A percentile compares a stretch with the other conserved stretches of the same genome.
Conservation (phyloP, 768 basidiomycete genomes). For the Gymnopilus dilepis region DNA sequence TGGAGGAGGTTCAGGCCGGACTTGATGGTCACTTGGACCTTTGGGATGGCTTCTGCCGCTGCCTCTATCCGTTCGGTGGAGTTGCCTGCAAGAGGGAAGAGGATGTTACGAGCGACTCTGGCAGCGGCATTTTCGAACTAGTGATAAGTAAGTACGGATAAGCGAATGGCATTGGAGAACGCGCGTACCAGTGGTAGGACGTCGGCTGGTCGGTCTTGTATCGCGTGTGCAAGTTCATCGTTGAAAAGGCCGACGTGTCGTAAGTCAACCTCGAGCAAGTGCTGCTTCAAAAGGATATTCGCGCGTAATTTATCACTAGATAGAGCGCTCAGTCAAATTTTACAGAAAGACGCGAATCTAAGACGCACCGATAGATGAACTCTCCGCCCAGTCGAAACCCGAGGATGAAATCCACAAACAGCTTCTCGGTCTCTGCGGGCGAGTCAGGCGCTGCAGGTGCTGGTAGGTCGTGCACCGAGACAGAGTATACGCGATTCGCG, state of each 20-base stretch:
- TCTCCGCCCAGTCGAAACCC: constrained; percentile 89
- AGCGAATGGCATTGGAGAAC: background rate
- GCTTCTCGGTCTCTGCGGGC: constrained; percentile 80
- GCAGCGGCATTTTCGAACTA: constrained; percentile 96
- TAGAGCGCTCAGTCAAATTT: constrained; percentile 24
- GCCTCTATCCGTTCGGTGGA: constrained; percentile 48
- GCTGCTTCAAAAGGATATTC: constrained; percentile 88
- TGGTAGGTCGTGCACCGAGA: constrained; percentile 74
- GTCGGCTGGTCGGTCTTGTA: constrained; percentile 90
- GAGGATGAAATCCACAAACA: constrained; percentile 84
- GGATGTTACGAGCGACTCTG: constrained; percentile 79
- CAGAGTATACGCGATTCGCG: constrained; percentile 77
- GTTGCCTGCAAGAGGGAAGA: constrained; percentile 76
- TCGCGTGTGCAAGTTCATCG: constrained; percentile 89
- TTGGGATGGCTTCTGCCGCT: constrained; percentile 51
- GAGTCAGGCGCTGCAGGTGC: constrained; percentile 64
- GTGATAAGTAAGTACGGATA: background rate
- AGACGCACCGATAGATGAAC: constrained; percentile 84
- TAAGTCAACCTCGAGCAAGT: constrained; percentile 86
- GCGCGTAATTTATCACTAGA: constrained; percentile 84
- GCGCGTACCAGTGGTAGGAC: constrained; percentile 83
- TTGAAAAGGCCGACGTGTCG: constrained; percentile 82
- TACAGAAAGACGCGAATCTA: background rate
- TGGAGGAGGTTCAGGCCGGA: constrained; percentile 94
- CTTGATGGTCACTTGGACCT: constrained; percentile 85